These are phyloP conservation scores for Colletotrichum orbiculare DNA, from an alignment of 2,329 filamentous ascomycete genomes.

Conservation along the genomic window DNA sequence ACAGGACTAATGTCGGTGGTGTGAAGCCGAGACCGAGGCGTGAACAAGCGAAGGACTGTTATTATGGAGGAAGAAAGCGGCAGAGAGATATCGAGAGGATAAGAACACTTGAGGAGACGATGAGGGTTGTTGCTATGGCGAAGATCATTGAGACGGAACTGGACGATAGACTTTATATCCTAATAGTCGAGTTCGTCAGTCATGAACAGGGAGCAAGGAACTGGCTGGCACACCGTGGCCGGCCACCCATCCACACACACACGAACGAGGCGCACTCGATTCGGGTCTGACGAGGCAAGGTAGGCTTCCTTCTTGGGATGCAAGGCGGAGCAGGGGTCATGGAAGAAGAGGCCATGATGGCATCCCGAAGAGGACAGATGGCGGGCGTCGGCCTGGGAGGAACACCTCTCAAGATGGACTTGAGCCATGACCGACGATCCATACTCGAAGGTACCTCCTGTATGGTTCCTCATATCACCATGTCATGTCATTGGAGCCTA, in stretches of 20 bases:
- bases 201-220: background rate
- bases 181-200: constrained; percentile 3
- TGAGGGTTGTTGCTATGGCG: no score
- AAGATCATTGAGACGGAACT: background rate
- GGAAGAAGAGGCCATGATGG: constrained; percentile 17
- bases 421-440: no score
- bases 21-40: constrained; percentile 13
- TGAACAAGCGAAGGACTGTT: background rate
- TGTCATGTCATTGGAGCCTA: no score
- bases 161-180: constrained; percentile 29
- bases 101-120: constrained; percentile 2
- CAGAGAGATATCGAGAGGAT: background rate
- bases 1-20: constrained; percentile 32
- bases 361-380: constrained; percentile 1
- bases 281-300: constrained; percentile 33
- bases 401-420: no score
- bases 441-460: no score
- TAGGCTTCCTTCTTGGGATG: constrained; percentile 31
- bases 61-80: background rate
- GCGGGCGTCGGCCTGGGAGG: background rate
- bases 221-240: background rate
- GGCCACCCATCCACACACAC: constrained; percentile 20
- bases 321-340: constrained; percentile 30
- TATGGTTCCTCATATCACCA: no score
- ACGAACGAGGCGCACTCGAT: constrained; percentile 30